Evolutionary conservation across 2,329 filamentous ascomycete genomes (phyloP).

Genomic region (Xylaria sp.): DNA sequence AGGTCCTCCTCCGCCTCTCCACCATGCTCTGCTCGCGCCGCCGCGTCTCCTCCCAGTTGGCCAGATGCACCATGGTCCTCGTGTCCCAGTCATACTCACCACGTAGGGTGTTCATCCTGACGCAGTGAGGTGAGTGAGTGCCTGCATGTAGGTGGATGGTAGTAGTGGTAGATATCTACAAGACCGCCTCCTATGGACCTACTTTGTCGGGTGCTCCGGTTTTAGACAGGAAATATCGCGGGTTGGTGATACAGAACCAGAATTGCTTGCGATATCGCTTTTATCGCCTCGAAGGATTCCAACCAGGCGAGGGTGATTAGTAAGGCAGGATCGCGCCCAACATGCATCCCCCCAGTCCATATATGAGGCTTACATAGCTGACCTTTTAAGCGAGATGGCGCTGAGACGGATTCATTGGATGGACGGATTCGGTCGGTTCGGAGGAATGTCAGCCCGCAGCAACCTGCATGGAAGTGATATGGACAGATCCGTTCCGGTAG

Average conservation of each 20-base stretch:
- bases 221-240: neutral
- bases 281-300: neutral
- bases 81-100: slow-evolving; percentile 33
- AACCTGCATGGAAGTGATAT: neutral
- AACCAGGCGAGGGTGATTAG: neutral
- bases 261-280: neutral
- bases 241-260: neutral
- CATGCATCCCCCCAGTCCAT: neutral
- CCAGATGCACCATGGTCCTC: slow-evolving; percentile 16
- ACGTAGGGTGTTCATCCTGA: slow-evolving; percentile 2
- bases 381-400: no score
- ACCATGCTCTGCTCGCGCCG: slow-evolving; percentile 35
- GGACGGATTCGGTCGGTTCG: no score
- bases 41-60: slow-evolving; percentile 27
- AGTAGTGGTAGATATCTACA: neutral
- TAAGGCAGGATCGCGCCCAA: neutral
- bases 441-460: slow-evolving; percentile 15
- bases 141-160: neutral
- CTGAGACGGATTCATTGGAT: no score
- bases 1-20: slow-evolving; percentile 27
- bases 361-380: no score
- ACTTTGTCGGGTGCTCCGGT: no score
- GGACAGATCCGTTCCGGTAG: no score
- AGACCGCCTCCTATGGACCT: neutral
- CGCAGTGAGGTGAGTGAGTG: neutral